Base-by-base conservation (phyloP, 129 eudicot genomes). In the Sambucus nigra region DNA sequence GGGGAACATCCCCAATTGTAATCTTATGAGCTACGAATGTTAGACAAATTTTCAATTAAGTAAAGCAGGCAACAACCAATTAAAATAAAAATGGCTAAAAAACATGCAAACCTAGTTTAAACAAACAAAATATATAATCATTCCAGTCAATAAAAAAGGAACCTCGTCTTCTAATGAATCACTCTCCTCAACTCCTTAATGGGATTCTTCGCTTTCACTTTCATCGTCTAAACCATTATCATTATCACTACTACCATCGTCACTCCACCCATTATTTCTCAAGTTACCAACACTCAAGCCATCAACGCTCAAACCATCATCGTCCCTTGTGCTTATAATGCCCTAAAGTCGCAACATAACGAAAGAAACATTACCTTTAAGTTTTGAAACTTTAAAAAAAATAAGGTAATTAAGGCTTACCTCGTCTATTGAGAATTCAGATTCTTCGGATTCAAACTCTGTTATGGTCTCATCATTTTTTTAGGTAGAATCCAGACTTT, bases 101-200 rank as follows among this genome's bases (percentile, higher is more conserved):
- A 46, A 31, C 47, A 16, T 51, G n/a, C n/a, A n/a, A n/a, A n/a
- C n/a, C n/a, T n/a, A 48, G n/a, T 2, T 12, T 23, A 19, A 60
- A 29, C 26, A 8, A 47, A 18, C 11, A 17, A 35, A n/a, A n/a
- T n/a, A n/a, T n/a, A n/a, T n/a, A n/a, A n/a, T n/a, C n/a, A n/a
- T n/a, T n/a, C n/a, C n/a, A 38, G 11, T 23, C 3, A n/a, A n/a
- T n/a, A 28, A 25, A 25, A 32, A 49, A 60, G 57, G 47, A 3
- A 89, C 95, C 95, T 91, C 98, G 41, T 91, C 98, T 74, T 91
- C 98, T 7, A 95, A 91, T 28, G 98, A 91, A 82, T 91, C 98
- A 78, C 98, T 91, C 77, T 89, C 95, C 53, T 89, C 95, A 53
- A 72, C 88, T 26, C 61, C 86, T 62, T 75, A 74, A 42, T 79